Conservation (phyloP, 1,284 basidiomycete genomes). For the Microbotryomycetes sp. region DNA sequence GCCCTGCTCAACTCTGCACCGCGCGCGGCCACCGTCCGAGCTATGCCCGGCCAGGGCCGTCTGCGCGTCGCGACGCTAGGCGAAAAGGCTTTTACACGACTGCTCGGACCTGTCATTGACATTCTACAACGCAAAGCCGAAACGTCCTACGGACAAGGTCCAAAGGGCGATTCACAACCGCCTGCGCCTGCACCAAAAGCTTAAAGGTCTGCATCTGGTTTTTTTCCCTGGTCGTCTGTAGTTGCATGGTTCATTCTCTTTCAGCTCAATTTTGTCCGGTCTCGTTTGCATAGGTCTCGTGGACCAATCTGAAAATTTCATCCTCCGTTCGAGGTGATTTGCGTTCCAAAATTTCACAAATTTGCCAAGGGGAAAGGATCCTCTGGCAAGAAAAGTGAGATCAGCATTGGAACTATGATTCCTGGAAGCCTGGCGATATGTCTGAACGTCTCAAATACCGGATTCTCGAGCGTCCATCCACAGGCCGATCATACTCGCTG, state of each 20-base stretch:
- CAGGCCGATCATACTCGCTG: no score
- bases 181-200: neutral
- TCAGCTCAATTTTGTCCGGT: neutral
- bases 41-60: conserved; percentile 49
- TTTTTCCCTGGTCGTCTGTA: neutral
- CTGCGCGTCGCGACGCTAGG: conserved; percentile 89
- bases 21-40: conserved; percentile 88
- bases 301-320: neutral
- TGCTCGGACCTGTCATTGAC: conserved; percentile 63
- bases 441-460: no score
- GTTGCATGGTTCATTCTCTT: neutral
- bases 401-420: no score
- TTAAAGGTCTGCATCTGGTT: neutral
- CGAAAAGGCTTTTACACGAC: conserved; percentile 85
- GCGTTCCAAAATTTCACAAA: neutral
- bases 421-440: no score
- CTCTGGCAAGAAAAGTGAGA: no score
- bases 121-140: conserved; percentile 29
- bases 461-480: no score
- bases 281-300: neutral
- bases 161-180: neutral
- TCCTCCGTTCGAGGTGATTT: neutral
- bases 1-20: conserved; percentile 76
- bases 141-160: conserved; percentile 20
- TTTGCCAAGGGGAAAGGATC: no score